phyloP scores from a whole-genome alignment of 495 filamentous ascomycete genomes.

The Amphirosellinia nigrospora region DNA sequence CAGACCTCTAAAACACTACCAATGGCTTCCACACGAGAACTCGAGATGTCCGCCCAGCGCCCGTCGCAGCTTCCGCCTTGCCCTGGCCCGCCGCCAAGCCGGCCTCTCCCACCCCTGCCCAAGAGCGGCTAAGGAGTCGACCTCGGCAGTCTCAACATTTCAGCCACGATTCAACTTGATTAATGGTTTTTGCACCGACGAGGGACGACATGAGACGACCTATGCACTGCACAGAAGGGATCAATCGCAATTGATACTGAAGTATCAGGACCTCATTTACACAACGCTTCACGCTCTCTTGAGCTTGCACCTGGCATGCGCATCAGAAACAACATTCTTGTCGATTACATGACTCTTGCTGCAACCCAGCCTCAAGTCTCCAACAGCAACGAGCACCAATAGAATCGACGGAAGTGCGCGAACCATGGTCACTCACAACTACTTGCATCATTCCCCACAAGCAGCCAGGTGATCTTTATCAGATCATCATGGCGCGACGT shows the following conservation, averaged over 20 bases:
- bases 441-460: not conserved
- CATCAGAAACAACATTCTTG: not conserved
- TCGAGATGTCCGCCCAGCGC: slow-evolving; percentile 56
- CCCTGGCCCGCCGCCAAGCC: slow-evolving; percentile 82
- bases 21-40: slow-evolving; percentile 60
- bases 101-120: slow-evolving; percentile 82
- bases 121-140: slow-evolving; percentile 61
- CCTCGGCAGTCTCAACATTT: slow-evolving; percentile 37
- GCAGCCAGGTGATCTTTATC: not conserved
- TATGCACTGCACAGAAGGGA: slow-evolving; percentile 5
- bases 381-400: slow-evolving; percentile 14
- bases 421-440: slow-evolving; percentile 4
- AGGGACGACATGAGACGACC: slow-evolving; percentile 17
- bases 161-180: slow-evolving; percentile 4
- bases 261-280: slow-evolving; percentile 2
- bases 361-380: not conserved
- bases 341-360: not conserved
- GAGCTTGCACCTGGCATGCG: slow-evolving; percentile 6
- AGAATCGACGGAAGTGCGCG: slow-evolving; percentile 4
- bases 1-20: slow-evolving; percentile 37
- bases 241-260: not conserved
- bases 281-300: slow-evolving; percentile 10
- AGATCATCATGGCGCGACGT: not conserved
- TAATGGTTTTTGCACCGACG: slow-evolving; percentile 21
- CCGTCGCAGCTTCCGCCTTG: slow-evolving; percentile 79